A percentile compares a stretch with the other conserved stretches of the same genome.
These are phyloP conservation scores for Neurospora discreta DNA, from an alignment of 495 filamentous ascomycete species.

Conservation along the genomic window DNA sequence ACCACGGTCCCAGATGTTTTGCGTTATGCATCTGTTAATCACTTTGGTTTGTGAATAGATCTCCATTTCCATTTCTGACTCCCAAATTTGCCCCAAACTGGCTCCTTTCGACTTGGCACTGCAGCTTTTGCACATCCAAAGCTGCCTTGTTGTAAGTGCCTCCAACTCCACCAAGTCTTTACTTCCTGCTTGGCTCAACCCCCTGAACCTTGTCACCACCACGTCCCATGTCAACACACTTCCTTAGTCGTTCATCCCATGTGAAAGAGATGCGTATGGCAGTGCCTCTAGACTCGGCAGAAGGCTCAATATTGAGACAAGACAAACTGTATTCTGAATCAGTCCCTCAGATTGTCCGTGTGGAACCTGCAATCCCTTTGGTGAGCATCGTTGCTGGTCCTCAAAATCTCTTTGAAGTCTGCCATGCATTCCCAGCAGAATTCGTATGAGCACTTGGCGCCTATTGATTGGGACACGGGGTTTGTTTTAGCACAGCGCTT, in stretches of 20 bases:
- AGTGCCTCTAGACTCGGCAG: neutral
- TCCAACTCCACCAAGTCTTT: neutral
- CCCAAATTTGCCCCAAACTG: neutral
- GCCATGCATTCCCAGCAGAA: constrained; percentile 19
- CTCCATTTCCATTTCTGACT: neutral
- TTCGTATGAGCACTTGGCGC: constrained; percentile 8
- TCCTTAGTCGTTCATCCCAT: neutral
- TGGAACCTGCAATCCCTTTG: constrained; percentile 5
- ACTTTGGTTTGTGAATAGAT: neutral
- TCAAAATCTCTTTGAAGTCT: constrained; percentile 5
- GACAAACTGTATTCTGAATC: too few relatives aligned
- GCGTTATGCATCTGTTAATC: neutral
- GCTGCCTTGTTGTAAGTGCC: neutral
- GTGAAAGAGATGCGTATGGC: neutral
- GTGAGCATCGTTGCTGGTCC: constrained; percentile 9
- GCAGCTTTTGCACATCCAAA: neutral
- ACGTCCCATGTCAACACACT: neutral
- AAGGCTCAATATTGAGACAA: too few relatives aligned
- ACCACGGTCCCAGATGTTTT: neutral
- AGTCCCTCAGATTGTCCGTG: constrained; percentile 3
- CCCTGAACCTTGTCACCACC: neutral
- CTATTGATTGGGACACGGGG: neutral
- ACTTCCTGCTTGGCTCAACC: neutral
- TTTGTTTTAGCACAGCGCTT: neutral
- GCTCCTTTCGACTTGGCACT: neutral